Evolutionary conservation across 257 asterid species (phyloP), one percentile per base, ranked within the genome.

Genomic region (Capsicum rhomboideum): DNA sequence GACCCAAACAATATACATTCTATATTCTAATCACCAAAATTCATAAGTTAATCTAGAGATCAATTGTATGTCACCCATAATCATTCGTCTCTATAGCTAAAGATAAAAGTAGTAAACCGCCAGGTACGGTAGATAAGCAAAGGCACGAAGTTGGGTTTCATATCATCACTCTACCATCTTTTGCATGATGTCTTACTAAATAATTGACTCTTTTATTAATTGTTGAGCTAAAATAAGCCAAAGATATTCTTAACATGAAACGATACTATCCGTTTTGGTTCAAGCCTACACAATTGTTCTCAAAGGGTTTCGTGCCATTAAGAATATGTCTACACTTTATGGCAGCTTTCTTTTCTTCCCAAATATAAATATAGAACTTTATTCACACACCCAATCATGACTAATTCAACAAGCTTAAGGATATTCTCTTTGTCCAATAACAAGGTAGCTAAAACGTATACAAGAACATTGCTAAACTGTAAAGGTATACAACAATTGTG

Each of bases 271-370:
- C 6, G 0, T 61, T 61, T 61, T 10, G 9, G 21, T n/a, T 59
- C 0, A 59, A 23, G 8, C 0, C 3, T 5, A 4, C 8, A 4
- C 0, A 4, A 0, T 59, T 59, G 21, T 10, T 4, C 6, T n/a
- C 29, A n/a, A 58, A 58, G 6, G 10, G 29, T 0, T 1, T n/a
- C 11, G 0, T 9, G n/a, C 8, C 17, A 59, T 21, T 59, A 59
- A 23, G 21, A 23, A 8, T 59, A 59, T 59, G 0, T 21, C 4
- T 23, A 23, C 12, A 11, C 4, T 1, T 59, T 61, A 23, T 23
- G 18, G 6, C 23, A 61, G 6, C 9, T 61, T 61, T 23, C 34
- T 21, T 59, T 59, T 21, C 3, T 58, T 58, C n/a, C 9, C 6
- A 58, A 58, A 0, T 4, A 11, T 13, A 58, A 58, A 9, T 58